Percentiles rank a stretch among this genome's conserved stretches.
These are phyloP conservation scores for Vitis riparia DNA, from an alignment of 164 flowering plant species.

Conservation along the genomic window DNA sequence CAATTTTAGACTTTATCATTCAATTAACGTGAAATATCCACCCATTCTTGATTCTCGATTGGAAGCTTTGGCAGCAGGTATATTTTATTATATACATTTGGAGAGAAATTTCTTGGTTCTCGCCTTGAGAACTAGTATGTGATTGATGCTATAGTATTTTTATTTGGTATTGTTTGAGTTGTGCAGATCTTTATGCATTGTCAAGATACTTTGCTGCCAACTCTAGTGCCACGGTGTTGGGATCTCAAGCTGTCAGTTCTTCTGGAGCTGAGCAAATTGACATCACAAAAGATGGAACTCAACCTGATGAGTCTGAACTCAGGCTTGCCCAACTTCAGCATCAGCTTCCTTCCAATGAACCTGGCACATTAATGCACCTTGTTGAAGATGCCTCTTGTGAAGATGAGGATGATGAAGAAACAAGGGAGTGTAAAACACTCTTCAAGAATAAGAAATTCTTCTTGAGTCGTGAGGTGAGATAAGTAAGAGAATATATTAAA, in stretches of 20 bases:
- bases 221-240: constrained; percentile 24
- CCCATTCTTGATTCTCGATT: constrained; percentile 83
- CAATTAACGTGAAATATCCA: constrained; percentile 81
- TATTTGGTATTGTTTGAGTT: background rate
- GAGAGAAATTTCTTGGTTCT: background rate
- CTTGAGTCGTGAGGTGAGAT: constrained; percentile 84
- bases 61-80: constrained; percentile 93
- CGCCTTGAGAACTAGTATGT: background rate
- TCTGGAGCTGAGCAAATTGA: constrained; percentile 36
- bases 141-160: background rate
- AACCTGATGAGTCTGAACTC: constrained; percentile 64
- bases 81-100: background rate
- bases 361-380: constrained; percentile 81
- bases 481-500: too few species aligned
- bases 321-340: constrained; percentile 90
- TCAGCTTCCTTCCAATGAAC: constrained; percentile 85
- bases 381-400: constrained; percentile 52
- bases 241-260: constrained; percentile 23
- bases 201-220: constrained; percentile 61
- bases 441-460: constrained; percentile 74
- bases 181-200: constrained; percentile 83
- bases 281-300: constrained; percentile 14
- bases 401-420: constrained; percentile 81
- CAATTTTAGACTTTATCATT: constrained; percentile 73
- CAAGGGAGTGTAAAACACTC: constrained; percentile 63